Evolutionary conservation across 768 basidiomycete species (phyloP), one percentile per base, ranked within the genome.

Genomic region (Pleurotus eryngii): DNA sequence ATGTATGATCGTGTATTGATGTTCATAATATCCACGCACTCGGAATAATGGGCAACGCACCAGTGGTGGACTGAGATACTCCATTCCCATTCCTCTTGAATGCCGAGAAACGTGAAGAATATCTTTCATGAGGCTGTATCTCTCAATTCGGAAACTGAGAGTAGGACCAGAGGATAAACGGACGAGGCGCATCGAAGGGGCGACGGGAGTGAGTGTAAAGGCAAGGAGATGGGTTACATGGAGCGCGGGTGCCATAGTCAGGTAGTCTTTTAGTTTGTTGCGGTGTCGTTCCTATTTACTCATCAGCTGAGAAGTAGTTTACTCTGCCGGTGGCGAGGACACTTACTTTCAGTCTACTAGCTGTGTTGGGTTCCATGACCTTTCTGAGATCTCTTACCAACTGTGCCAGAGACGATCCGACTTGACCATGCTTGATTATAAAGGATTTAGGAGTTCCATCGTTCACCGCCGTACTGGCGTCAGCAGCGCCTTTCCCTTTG

Each of bases 301-400:
- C 18, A 35, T 35, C 7, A 35, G 11, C 30, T 35, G 43, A 30
- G 26, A 14, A 3, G 48, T 18, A 18, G 9, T 7, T 22, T 17
- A 2, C 42, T 45, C 42, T 17, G 4, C 20, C n/a, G 15, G n/a
- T 6, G 3, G 3, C 1, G 15, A 15, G 14, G 49, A 59, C 35
- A 75, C 76, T 61, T 60, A 96, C 95, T 74, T 77, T 86, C n/a
- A 99, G 80, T 49, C 97, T 82, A 60, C 87, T 88, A 17, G 96
- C 97, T 12, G 97, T 99, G 67, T 98, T 93, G 59, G 97, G 97
- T 69, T 99, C 97, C 92, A 99, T 92, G 59, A 97, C 92, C 72
- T 92, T 91, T 66, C 97, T 80, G 67, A 97, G 76, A 74, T 99
- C 96, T 56, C 91, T 83, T 17, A 98, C 95, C 38, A 99, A 87